These are phyloP conservation scores for Lachancea cidri DNA, from an alignment of 805 yeast genomes.

Conservation along the genomic window DNA sequence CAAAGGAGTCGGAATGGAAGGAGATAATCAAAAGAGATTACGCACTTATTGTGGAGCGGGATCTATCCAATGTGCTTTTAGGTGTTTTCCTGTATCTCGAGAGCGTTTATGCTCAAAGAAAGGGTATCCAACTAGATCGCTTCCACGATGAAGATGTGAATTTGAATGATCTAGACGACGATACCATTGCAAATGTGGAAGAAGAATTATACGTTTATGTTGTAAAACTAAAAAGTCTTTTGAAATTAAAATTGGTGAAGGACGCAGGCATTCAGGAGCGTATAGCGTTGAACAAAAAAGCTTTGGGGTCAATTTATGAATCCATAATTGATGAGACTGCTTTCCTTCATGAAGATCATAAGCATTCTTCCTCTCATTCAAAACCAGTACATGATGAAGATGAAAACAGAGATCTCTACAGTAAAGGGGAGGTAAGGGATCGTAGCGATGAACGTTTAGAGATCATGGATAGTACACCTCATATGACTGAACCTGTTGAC, in stretches of 20 bases:
- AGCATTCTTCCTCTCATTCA: neutral
- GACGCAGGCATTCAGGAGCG: slow-evolving; percentile 13
- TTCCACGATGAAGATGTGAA: slow-evolving; percentile 25
- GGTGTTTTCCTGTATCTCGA: slow-evolving; percentile 26
- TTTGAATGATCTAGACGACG: slow-evolving; percentile 16
- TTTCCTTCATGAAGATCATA: slow-evolving; percentile 13
- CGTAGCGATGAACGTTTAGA: slow-evolving; percentile 8
- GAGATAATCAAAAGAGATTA: slow-evolving; percentile 12
- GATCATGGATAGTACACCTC: neutral
- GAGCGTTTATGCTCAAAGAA: slow-evolving; percentile 20
- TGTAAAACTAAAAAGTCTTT: slow-evolving; percentile 27
- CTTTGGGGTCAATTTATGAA: slow-evolving; percentile 21
- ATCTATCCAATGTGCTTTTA: slow-evolving; percentile 10
- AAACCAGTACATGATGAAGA: neutral
- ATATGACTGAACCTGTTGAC: neutral
- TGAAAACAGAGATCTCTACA: neutral
- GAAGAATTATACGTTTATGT: slow-evolving; percentile 23
- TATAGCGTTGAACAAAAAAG: slow-evolving; percentile 20
- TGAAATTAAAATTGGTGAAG: slow-evolving; percentile 19
- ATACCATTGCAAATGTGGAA: slow-evolving; percentile 14
- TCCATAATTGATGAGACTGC: slow-evolving; percentile 23
- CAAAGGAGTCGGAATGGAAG: slow-evolving; percentile 21
- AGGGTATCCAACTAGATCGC: slow-evolving; percentile 20
- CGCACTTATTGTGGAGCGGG: slow-evolving; percentile 13
- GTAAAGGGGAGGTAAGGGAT: slow-evolving; percentile 3